phyloP scores from a whole-genome alignment of 176 grass and related monocot species.

The Zea mays region DNA sequence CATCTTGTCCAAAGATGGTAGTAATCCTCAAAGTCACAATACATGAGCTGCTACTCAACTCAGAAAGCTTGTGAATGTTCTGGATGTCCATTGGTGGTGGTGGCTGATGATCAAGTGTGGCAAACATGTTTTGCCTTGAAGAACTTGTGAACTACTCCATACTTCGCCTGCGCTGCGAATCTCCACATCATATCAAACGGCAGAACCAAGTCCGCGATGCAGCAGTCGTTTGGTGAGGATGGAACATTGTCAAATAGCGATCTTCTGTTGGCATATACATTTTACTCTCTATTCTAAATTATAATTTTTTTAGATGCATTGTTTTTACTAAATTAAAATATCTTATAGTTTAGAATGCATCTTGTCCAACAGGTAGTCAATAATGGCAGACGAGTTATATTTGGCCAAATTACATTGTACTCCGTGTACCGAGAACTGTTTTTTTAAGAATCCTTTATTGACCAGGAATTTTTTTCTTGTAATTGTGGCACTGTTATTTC shows the following conservation, averaged over 20 bases:
- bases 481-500: too few species aligned
- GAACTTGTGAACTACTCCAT: not conserved
- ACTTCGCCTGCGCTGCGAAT: not conserved
- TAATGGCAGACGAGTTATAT: not conserved
- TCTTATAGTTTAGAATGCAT: too few species aligned
- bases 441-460: not conserved
- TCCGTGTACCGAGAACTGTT: not conserved
- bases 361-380: not conserved
- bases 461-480: not conserved
- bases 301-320: too few species aligned
- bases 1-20: not conserved
- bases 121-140: not conserved
- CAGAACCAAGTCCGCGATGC: not conserved
- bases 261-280: not conserved
- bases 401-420: constrained; percentile 4
- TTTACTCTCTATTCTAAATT: too few species aligned
- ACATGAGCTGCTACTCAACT: not conserved
- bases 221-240: not conserved
- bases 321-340: too few species aligned
- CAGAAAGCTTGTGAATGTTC: not conserved
- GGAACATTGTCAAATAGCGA: not conserved
- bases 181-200: not conserved
- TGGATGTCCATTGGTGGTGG: not conserved
- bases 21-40: not conserved
- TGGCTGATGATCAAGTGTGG: not conserved